phyloP scores from a whole-genome alignment of 495 filamentous ascomycete species.

The Platismatia glauca region DNA sequence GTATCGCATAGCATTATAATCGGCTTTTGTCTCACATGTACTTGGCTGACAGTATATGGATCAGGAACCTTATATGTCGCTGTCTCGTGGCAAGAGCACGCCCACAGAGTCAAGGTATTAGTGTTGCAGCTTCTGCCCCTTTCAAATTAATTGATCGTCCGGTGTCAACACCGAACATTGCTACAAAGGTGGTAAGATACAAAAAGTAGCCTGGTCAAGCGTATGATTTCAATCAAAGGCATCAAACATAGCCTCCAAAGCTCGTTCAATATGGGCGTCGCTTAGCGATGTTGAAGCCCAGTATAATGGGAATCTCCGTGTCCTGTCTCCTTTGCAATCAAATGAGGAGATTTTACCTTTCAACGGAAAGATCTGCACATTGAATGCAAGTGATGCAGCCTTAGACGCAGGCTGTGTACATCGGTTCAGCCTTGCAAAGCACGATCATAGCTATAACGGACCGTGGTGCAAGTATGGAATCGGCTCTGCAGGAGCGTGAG shows the following conservation, averaged over 20 bases:
- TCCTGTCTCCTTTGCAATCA: not conserved
- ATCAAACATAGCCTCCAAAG: not conserved
- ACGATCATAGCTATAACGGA: not conserved
- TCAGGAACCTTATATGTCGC: conserved; percentile 53
- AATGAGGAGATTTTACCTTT: not conserved
- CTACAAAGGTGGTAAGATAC: not conserved
- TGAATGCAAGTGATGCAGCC: not conserved
- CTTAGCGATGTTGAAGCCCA: not conserved
- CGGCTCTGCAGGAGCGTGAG: not conserved
- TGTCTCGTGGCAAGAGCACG: conserved; percentile 45
- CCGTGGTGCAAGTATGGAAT: not conserved
- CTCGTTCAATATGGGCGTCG: not conserved
- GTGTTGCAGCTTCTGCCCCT: not conserved
- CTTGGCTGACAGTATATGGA: not conserved
- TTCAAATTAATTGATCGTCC: not conserved
- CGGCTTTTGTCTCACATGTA: not conserved
- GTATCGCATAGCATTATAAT: conserved; percentile 27
- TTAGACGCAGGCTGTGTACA: not conserved
- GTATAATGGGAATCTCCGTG: not conserved
- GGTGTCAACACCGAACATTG: not conserved
- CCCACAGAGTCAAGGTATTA: conserved; percentile 37
- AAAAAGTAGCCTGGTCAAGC: not conserved
- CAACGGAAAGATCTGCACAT: not conserved
- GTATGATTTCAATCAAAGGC: not conserved
- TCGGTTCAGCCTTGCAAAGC: not conserved